A percentile compares a stretch with the other conserved stretches of the same genome.
Conservation (phyloP, 2,329 filamentous ascomycete species). For the Acrocalymma vagum region DNA sequence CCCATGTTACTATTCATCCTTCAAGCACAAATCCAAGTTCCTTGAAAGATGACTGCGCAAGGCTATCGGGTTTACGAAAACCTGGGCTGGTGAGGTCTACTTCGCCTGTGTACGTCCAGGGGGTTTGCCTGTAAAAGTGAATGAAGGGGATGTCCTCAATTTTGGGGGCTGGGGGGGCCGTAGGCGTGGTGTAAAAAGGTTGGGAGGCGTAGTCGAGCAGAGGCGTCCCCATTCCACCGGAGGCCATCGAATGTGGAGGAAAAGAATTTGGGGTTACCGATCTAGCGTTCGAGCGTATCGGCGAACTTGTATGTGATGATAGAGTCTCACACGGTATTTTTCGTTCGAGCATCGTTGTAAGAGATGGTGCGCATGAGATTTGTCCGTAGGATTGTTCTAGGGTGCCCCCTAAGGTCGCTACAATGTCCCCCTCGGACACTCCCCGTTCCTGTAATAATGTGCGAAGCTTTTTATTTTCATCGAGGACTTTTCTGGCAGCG, state of each 20-base stretch:
- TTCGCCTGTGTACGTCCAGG: too few relatives aligned
- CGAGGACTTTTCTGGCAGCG: slow-evolving; percentile 72
- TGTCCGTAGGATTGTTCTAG: slow-evolving; percentile 36
- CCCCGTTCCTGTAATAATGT: slow-evolving; percentile 67
- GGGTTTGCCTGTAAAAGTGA: too few relatives aligned
- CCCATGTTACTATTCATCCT: too few relatives aligned
- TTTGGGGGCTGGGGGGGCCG: slow-evolving; percentile 26
- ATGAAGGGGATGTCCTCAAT: too few relatives aligned
- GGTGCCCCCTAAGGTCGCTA: slow-evolving; percentile 32
- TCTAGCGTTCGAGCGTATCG: slow-evolving; percentile 19
- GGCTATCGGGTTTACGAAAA: too few relatives aligned
- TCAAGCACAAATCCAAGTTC: too few relatives aligned
- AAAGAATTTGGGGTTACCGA: slow-evolving; percentile 30
- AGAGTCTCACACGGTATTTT: slow-evolving; percentile 30
- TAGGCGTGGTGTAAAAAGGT: slow-evolving; percentile 29
- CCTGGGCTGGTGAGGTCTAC: too few relatives aligned
- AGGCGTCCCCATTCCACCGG: slow-evolving; percentile 40
- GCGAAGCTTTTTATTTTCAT: slow-evolving; percentile 73
- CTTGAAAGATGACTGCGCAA: too few relatives aligned
- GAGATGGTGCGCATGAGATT: slow-evolving; percentile 31
- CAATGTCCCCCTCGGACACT: slow-evolving; percentile 64
- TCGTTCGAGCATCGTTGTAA: slow-evolving; percentile 41
- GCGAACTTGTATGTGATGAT: slow-evolving; percentile 28
- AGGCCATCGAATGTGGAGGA: slow-evolving; percentile 40
- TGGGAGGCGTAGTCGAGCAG: slow-evolving; percentile 31